phyloP scores from a whole-genome alignment of 768 basidiomycete genomes.

The Leccinum variicolor region DNA sequence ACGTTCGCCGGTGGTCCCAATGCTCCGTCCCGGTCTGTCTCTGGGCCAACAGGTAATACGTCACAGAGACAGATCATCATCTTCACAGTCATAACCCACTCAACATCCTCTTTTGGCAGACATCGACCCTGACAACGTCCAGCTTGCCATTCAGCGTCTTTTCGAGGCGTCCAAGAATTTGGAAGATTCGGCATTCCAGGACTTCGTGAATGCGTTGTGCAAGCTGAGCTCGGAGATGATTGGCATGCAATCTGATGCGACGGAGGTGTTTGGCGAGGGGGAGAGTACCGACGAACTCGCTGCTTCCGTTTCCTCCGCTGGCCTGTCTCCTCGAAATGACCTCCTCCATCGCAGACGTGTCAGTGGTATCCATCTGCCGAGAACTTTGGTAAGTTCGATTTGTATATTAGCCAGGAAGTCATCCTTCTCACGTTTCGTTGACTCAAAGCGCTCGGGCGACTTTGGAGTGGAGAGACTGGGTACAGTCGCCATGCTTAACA shows the following conservation, averaged over 20 bases:
- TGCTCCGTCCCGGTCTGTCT: constrained; percentile 38
- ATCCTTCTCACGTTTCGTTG: constrained; percentile 1
- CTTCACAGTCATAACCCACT: constrained; percentile 21
- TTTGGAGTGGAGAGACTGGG: constrained; percentile 91
- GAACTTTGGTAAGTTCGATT: constrained; percentile 58
- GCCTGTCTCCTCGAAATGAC: constrained; percentile 40
- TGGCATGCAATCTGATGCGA: constrained; percentile 65
- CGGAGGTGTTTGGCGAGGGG: constrained; percentile 23
- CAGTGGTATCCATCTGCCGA: constrained; percentile 85
- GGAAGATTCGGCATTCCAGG: constrained; percentile 77
- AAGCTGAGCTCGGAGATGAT: constrained; percentile 91
- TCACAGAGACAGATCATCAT: constrained; percentile 15
- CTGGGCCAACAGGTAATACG: constrained; percentile 23
- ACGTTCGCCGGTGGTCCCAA: constrained; percentile 31
- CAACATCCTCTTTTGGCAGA: constrained; percentile 68
- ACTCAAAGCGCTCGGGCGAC: constrained; percentile 76
- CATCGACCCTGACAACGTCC: constrained; percentile 72
- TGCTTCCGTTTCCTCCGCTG: constrained; percentile 31
- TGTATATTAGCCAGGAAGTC: not conserved
- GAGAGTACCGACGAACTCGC: constrained; percentile 34
- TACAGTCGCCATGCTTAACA: constrained; percentile 74
- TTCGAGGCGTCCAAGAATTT: constrained; percentile 85
- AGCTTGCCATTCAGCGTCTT: constrained; percentile 70
- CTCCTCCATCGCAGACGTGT: constrained; percentile 63
- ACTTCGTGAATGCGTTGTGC: constrained; percentile 77